phyloP scores from a whole-genome alignment of 768 basidiomycete genomes.

The Suillus decipiens region DNA sequence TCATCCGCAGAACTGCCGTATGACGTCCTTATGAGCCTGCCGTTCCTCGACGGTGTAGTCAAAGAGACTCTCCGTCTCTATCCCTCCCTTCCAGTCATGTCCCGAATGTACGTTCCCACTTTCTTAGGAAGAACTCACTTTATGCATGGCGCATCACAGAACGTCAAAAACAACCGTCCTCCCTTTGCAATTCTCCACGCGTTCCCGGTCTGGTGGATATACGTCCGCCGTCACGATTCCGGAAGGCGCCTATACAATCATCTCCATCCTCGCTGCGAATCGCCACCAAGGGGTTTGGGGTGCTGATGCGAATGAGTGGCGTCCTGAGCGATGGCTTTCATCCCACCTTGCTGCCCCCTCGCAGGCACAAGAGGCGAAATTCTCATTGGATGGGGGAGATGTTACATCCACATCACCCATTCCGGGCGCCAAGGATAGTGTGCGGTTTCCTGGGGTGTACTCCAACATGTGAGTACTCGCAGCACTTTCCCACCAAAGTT shows the following conservation, averaged over 20 bases:
- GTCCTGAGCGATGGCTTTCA: conserved; percentile 50
- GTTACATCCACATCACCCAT: too few relatives aligned
- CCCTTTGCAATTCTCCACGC: conserved; percentile 40
- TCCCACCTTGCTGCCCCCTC: conserved; percentile 35
- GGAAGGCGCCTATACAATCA: conserved; percentile 37
- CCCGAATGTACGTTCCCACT: conserved; percentile 25
- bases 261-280: conserved; percentile 41
- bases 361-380: conserved; percentile 10
- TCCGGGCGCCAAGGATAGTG: conserved; percentile 12
- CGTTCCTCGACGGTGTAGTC: conserved; percentile 40
- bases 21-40: conserved; percentile 38
- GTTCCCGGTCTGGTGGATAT: conserved; percentile 36
- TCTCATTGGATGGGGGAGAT: conserved; percentile 23
- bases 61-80: conserved; percentile 44
- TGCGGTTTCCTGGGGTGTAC: conserved; percentile 18
- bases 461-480: conserved; percentile 3
- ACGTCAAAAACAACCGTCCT: conserved; percentile 38
- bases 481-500: not conserved
- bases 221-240: conserved; percentile 19
- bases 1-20: conserved; percentile 31
- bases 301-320: conserved; percentile 47
- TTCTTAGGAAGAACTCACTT: not conserved
- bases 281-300: conserved; percentile 47
- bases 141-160: conserved; percentile 24
- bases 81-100: conserved; percentile 15